A percentile compares a stretch with the other conserved stretches of the same genome.
These are phyloP conservation scores for Barnettozyma salicaria DNA, from an alignment of 805 yeast genomes.

Conservation along the genomic window DNA sequence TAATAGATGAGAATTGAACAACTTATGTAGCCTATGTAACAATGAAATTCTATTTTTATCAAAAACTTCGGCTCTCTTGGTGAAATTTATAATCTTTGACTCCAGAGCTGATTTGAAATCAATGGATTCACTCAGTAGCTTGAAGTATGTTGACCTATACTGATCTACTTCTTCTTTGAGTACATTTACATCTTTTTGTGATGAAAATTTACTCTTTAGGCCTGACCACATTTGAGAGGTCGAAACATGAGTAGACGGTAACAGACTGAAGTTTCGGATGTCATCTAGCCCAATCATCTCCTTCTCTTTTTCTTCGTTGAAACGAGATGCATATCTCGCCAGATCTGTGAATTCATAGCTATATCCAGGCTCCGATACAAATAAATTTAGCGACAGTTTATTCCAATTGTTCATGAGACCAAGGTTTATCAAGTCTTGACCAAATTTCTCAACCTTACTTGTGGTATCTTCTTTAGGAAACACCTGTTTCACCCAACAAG, in stretches of 20 bases:
- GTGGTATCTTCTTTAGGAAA: conserved; percentile 25
- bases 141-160: conserved; percentile 8
- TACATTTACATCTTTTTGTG: conserved; percentile 6
- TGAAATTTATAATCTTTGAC: conserved; percentile 1
- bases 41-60: conserved; percentile 18
- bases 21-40: conserved; percentile 9
- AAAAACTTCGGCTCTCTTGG: conserved; percentile 15
- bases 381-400: conserved; percentile 13
- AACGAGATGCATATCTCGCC: conserved; percentile 20
- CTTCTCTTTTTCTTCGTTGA: conserved; percentile 7
- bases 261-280: too few species aligned
- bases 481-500: conserved; percentile 21
- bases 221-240: conserved; percentile 17
- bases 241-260: conserved; percentile 1
- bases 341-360: conserved; percentile 26
- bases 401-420: conserved; percentile 27
- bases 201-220: conserved; percentile 13
- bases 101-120: conserved; percentile 13
- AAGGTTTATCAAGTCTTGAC: conserved; percentile 25
- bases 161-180: conserved; percentile 12
- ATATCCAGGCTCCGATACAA: conserved; percentile 21
- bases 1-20: conserved; percentile 7
- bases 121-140: conserved; percentile 6
- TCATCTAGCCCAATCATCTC: too few species aligned
- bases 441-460: conserved; percentile 29